Evolutionary conservation across 2,329 filamentous ascomycete genomes (phyloP).

Genomic region (Scedosporium dehoogii): DNA sequence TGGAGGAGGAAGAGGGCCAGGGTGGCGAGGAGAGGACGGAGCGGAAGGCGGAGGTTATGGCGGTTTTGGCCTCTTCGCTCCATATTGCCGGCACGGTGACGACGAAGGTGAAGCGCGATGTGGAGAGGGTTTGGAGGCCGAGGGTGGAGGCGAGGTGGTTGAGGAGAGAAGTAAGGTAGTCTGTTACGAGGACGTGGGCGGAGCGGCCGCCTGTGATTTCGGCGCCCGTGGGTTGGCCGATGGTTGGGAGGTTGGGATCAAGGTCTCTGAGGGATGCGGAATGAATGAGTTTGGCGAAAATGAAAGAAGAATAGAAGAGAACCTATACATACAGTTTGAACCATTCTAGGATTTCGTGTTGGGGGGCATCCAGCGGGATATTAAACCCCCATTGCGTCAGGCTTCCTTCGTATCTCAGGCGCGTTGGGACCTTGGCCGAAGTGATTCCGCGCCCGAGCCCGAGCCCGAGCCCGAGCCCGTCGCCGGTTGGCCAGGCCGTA

Average conservation of each 20-base stretch:
- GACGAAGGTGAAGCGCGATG: constrained; percentile 40
- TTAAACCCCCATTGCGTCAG: constrained; percentile 40
- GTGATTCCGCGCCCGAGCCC: constrained; percentile 10
- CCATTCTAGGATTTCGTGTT: constrained; percentile 30
- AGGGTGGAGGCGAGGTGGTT: constrained; percentile 36
- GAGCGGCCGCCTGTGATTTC: constrained; percentile 19
- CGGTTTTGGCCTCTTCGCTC: constrained; percentile 43
- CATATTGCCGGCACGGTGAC: constrained; percentile 50
- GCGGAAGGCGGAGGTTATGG: constrained; percentile 32
- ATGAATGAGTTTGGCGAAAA: constrained; percentile 8
- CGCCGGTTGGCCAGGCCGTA: constrained; percentile 33
- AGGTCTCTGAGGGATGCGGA: constrained; percentile 19
- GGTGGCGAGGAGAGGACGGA: neutral
- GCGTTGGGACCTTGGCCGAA: constrained; percentile 39
- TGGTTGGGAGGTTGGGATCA: constrained; percentile 24
- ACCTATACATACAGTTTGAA: constrained; percentile 37
- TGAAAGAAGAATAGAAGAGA: constrained; percentile 9
- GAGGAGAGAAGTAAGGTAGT: constrained; percentile 39
- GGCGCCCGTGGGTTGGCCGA: constrained; percentile 18
- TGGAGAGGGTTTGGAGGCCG: constrained; percentile 28
- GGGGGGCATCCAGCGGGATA: constrained; percentile 29
- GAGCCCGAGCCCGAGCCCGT: constrained; percentile 20
- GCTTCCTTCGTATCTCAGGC: constrained; percentile 29
- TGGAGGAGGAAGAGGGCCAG: neutral
- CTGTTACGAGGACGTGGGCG: constrained; percentile 31